Base-by-base conservation (phyloP, 371 early-diverging fungal genomes). In the Coemansia sp. region DNA sequence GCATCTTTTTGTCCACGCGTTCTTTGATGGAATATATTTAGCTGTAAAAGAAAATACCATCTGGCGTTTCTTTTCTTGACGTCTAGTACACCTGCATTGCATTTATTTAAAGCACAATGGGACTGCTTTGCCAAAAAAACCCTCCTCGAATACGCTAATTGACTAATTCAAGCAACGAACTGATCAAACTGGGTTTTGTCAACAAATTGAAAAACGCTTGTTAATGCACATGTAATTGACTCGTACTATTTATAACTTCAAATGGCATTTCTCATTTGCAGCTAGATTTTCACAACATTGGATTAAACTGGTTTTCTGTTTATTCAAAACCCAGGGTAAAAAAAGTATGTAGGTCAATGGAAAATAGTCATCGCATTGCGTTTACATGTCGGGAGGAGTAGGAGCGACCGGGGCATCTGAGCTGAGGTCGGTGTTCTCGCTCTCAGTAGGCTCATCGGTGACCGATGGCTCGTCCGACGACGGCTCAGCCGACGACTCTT, bases 351-450 rank as follows among this genome's bases (percentile, higher is more conserved):
- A 21, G 21, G 50, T 20, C 20, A 18, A 20, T n/a, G 50, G 18
- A 50, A 50, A 50, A 9, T 20, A 21, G 50, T 50, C 18, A 18
- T 9, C 44, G 16, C n/a, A 44, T 44, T 44, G n/a, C 23, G 20
- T 53, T 54, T 54, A 54, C n/a, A 54, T 3, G 55, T 16, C n/a
- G 14, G 55, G 55, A 30, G 28, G 26, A 14, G 55, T 25, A 14
- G 55, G 55, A 5, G 55, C 55, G 23, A 28, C 26, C 18, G 55
- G 55, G 28, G 55, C 55, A 6, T 54, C 28, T 2, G 28, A 28
- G 55, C 28, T 54, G 28, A 54, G 11, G 55, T 54, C 28, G 26
- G 55, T 54, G 55, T 54, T 26, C 14, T 54, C 54, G 8, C n/a
- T 28, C 9, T 28, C 55, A 5, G 28, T 37, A 11, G 37, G 37